Evolutionary conservation across 192 early-diverging fungal genomes (phyloP), one percentile per base, ranked within the genome.

Genomic region (Podila epicladia): DNA sequence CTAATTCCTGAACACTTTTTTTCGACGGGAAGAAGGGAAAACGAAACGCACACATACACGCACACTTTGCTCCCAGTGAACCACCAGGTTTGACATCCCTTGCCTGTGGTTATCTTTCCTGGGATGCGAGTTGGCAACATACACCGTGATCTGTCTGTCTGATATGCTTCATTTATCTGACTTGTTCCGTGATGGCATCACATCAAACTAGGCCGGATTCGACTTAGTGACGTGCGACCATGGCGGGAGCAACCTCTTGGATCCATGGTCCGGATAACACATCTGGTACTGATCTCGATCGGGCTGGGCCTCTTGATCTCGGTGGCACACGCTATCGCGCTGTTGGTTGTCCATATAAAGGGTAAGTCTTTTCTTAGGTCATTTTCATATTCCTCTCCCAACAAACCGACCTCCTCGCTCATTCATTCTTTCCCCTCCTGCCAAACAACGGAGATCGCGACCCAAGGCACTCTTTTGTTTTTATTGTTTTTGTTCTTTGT

Each of bases 251-350:
- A 63, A 15, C 51, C 68, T 12, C 53, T 63, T 20, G 53, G 58
- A 45, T 29, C 69, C 8, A 71, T 71, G 15, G 32, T 53, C 0
- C 32, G 69, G 50, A 62, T 51, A 38, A 62, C 50, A 38, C 51
- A 77, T 33, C 32, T 71, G 8, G 29, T 77, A 0, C 63, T 71
- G 58, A 64, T 71, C 63, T 11, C 49, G 2, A 64, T 77, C 37
- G 55, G 26, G 3, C 55, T 77, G 17, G 75, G 69, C 17, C 49
- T 71, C 24, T 35, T 77, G 58, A 71, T 71, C 19, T 71, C 75
- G 15, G 31, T 77, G 22, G 58, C 75, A 51, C 65, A 71, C 50
- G n/a, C 70, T 49, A 33, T 69, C 12, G 48, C 75, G n/a, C 24
- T 76, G 22, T 15, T 58, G 28, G n/a, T 71, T 62, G n/a, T 77